These are phyloP conservation scores for Margaritispora aquatica DNA, from an alignment of 495 filamentous ascomycete species.

Conservation along the genomic window DNA sequence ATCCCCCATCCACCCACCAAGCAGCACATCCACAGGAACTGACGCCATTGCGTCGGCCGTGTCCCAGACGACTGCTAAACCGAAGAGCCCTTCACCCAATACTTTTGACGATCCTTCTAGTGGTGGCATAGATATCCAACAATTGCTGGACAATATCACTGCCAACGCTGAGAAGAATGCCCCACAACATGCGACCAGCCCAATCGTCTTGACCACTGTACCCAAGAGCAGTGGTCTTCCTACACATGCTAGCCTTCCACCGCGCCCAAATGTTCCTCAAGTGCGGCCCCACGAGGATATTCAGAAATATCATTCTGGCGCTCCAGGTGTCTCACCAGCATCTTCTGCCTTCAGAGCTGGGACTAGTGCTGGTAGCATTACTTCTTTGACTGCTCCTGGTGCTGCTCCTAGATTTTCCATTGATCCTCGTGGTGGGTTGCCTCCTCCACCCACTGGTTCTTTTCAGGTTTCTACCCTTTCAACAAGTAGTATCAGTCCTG, in stretches of 20 bases:
- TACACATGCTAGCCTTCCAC: constrained; percentile 32
- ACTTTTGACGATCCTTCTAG: constrained; percentile 30
- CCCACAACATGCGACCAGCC: constrained; percentile 18
- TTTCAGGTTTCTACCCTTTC: constrained; percentile 31
- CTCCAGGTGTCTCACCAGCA: constrained; percentile 22
- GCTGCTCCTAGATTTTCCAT: constrained; percentile 47
- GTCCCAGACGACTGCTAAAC: constrained; percentile 11
- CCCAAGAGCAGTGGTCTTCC: constrained; percentile 30
- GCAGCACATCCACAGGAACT: constrained; percentile 24
- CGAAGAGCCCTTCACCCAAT: constrained; percentile 1
- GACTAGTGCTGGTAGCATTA: constrained; percentile 25
- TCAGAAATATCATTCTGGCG: constrained; percentile 24
- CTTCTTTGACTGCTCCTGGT: constrained; percentile 25
- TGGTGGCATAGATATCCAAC: constrained; percentile 41
- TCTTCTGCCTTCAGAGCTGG: constrained; percentile 37
- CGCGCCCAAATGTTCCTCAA: constrained; percentile 26
- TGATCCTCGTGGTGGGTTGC: constrained; percentile 46
- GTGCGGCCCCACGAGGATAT: constrained; percentile 38
- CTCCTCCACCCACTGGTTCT: constrained; percentile 52
- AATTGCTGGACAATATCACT: constrained; percentile 45
- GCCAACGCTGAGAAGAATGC: constrained; percentile 31
- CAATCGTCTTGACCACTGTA: constrained; percentile 31
- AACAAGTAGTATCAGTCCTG: constrained; percentile 19
- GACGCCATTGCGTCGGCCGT: constrained; percentile 23
- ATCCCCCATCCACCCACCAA: constrained; percentile 4